phyloP scores from a whole-genome alignment of 768 basidiomycete species.

The Mycena vulgaris region DNA sequence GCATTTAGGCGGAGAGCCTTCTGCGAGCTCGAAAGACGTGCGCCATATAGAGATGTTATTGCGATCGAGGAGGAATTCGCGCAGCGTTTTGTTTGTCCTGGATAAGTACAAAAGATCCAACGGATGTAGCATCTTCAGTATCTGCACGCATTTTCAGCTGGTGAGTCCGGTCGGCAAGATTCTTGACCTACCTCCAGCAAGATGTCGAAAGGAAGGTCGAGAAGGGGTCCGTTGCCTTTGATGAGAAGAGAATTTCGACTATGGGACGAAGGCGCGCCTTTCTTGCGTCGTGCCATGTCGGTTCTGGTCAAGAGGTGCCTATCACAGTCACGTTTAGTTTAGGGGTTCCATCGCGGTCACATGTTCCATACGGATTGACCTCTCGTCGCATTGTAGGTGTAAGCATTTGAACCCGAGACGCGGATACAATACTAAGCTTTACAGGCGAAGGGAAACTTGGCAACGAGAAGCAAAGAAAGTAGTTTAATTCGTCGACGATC shows the following conservation, averaged over 20 bases:
- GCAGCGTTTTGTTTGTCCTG: constrained; percentile 18
- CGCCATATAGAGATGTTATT: constrained; percentile 17
- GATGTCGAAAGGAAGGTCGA: constrained; percentile 24
- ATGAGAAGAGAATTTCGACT: constrained; percentile 4
- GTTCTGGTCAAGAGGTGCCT: not conserved
- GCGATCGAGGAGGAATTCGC: constrained; percentile 16
- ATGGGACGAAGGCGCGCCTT: not conserved
- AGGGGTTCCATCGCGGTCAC: constrained; percentile 11
- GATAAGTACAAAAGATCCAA: constrained; percentile 20
- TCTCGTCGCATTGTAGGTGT: too few relatives aligned
- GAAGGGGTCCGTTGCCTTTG: constrained; percentile 9
- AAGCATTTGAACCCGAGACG: too few relatives aligned
- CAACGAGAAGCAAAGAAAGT: too few relatives aligned
- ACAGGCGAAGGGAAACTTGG: too few relatives aligned
- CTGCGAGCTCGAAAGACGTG: constrained; percentile 4
- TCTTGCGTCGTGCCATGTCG: constrained; percentile 17
- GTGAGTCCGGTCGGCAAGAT: not conserved
- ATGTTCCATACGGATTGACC: too few relatives aligned
- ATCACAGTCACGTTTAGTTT: not conserved
- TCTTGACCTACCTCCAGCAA: constrained; percentile 17
- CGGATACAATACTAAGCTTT: too few relatives aligned
- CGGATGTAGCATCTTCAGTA: constrained; percentile 16
- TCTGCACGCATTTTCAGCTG: not conserved
- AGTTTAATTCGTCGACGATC: too few relatives aligned
- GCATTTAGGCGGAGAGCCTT: constrained; percentile 9